Percentiles rank a stretch among this genome's conserved stretches.
phyloP scores from a whole-genome alignment of 2,329 filamentous ascomycete species.

The Chrysoporthe cubensis region DNA sequence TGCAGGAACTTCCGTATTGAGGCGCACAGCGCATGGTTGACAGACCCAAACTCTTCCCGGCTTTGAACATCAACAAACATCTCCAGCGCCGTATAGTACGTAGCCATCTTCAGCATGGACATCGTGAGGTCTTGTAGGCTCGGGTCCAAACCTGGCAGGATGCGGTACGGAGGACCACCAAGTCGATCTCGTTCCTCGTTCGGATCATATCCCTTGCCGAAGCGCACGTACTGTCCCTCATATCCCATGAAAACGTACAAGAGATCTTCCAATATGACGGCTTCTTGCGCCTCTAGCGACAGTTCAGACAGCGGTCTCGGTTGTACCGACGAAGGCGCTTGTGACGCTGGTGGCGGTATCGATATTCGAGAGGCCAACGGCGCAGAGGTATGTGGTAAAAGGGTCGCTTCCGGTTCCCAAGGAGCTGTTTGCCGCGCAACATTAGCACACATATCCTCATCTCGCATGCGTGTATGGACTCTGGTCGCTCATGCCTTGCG shows the following conservation, averaged over 20 bases:
- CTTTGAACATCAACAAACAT: constrained; percentile 95
- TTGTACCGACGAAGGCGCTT: constrained; percentile 70
- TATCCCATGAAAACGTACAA: constrained; percentile 97
- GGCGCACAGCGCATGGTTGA: constrained; percentile 96
- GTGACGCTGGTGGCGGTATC: constrained; percentile 70
- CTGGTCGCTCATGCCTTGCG: constrained; percentile 48
- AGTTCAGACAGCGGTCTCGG: constrained; percentile 71
- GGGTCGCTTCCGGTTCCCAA: constrained; percentile 81
- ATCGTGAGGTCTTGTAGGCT: constrained; percentile 85
- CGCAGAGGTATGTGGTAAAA: constrained; percentile 68
- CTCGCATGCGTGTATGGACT: constrained; percentile 3
- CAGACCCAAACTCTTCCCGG: constrained; percentile 87
- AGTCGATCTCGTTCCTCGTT: constrained; percentile 84
- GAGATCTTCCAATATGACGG: constrained; percentile 84
- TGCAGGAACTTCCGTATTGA: constrained; percentile 89
- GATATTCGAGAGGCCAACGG: constrained; percentile 69
- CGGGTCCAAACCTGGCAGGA: constrained; percentile 83
- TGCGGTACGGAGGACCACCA: constrained; percentile 78
- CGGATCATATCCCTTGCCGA: constrained; percentile 80
- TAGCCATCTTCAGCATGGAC: constrained; percentile 92
- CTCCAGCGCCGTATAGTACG: constrained; percentile 88
- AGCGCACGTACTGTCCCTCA: constrained; percentile 96
- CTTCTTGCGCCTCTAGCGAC: constrained; percentile 81
- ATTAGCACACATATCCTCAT: constrained; percentile 32
- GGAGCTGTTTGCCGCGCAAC: constrained; percentile 41